Evolutionary conservation across 768 basidiomycete species (phyloP), one percentile per base, ranked within the genome.

Genomic region (Amanita fuliginea): DNA sequence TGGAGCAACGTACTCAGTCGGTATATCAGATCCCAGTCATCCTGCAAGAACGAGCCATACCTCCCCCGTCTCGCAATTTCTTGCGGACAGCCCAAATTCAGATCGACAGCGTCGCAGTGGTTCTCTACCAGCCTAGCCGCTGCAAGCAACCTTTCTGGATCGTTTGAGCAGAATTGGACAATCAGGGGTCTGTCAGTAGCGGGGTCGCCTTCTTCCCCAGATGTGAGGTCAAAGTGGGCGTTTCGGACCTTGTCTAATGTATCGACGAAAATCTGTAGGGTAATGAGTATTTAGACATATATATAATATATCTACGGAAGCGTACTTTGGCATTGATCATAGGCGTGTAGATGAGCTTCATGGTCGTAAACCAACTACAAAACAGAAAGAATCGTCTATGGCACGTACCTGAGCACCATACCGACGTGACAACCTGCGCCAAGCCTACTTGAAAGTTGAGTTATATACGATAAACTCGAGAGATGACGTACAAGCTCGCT

Each of bases 81-180:
- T 59, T 99, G 95, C 0, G 95, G 95, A 61, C 96, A 90, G 1
- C 92, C 86, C 54, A 93, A 68, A 62, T 99, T 98, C 63, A 99
- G 73, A 62, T 99, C 96, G 30, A 98, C 79, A 0, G 89, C 96
- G 64, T 99, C 95, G 59, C 91, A 94, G 51, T 83, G 73, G 0
- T 72, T 66, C 57, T 92, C 83, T 6, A 99, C 73, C 6, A 76
- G 71, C 57, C 75, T 77, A 0, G 96, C 96, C 10, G 93, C 81
- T 1, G 70, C 69, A 26, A 98, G 75, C 3, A 96, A 73, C 32
- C 80, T 69, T 3, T 86, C 80, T 0, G 89, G 83, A 56, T 92
- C 79, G 62, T 99, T 95, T 22, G 85, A 91, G 57, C 92, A 95
- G 64, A 99, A 96, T 68, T 96, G 93, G 37, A 93, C 77, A 52